These are phyloP conservation scores for Cladobotryum protrusum DNA, from an alignment of 2,329 filamentous ascomycete genomes.

Conservation along the genomic window DNA sequence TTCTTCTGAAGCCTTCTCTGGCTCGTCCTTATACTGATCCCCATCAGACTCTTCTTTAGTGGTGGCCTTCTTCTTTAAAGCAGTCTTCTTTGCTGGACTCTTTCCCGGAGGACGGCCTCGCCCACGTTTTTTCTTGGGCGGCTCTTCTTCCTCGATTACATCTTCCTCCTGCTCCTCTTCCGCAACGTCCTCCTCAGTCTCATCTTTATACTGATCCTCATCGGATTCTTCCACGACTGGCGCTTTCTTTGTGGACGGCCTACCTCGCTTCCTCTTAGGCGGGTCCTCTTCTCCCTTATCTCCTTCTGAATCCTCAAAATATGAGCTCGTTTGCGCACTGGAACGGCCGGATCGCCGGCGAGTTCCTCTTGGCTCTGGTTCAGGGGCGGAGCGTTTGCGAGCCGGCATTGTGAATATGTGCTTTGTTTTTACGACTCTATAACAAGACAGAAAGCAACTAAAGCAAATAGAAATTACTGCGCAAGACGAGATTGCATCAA, in stretches of 20 bases:
- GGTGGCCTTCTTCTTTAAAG: slow-evolving; percentile 10
- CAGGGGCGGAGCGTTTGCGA: slow-evolving; percentile 32
- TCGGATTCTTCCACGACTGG: slow-evolving; percentile 13
- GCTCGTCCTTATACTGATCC: slow-evolving; percentile 18
- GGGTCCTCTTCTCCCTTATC: slow-evolving; percentile 12
- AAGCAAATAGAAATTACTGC: background rate
- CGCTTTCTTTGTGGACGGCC: slow-evolving; percentile 18
- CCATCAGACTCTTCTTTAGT: slow-evolving; percentile 14
- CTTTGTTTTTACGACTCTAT: background rate
- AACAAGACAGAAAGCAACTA: background rate
- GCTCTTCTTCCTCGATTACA: slow-evolving; percentile 11
- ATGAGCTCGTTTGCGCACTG: slow-evolving; percentile 43
- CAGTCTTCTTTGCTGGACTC: slow-evolving; percentile 14
- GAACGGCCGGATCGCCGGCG: slow-evolving; percentile 45
- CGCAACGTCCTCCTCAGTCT: slow-evolving; percentile 12
- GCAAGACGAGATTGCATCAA: background rate
- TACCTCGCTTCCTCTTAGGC: slow-evolving; percentile 19
- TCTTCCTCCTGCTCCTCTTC: background rate
- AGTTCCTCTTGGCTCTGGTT: slow-evolving; percentile 21
- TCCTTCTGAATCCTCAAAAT: slow-evolving; percentile 39
- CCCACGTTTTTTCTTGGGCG: slow-evolving; percentile 24
- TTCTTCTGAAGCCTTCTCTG: slow-evolving; percentile 15
- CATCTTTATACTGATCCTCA: slow-evolving; percentile 18
- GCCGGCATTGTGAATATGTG: slow-evolving; percentile 28
- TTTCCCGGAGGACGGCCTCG: slow-evolving; percentile 16